Base-by-base conservation (phyloP, 106 monocot species). In the Allium sativum region DNA sequence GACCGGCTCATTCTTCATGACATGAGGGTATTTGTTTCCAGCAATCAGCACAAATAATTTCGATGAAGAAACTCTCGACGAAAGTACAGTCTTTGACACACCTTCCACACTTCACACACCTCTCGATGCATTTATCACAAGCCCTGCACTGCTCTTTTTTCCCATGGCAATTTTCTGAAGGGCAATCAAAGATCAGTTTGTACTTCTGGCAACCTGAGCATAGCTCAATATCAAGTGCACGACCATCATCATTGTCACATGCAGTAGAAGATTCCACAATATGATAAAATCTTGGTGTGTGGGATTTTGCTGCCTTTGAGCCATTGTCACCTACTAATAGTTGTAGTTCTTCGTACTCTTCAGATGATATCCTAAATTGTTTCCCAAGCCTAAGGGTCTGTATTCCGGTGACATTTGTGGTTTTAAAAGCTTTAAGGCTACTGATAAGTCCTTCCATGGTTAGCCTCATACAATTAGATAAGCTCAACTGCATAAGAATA, bases 91-190 rank as follows among this genome's bases (percentile, higher is more conserved):
- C 72, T 22, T 68, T 79, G 42, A 87, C 70, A 48, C 86, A 87
- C 62, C 68, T 73, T 51, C 86, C 86, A 67, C 86, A 87, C 5
- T 70, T 64, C n/a, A 67, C 4, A 53, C 86, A 87, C 65, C 86
- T 76, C 12, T 46, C 15, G 17, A 82, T 82, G 65, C 86, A 87
- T 40, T 55, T 40, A 41, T 68, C 66, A 48, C 86, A 87, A 13
- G 79, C 86, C 65, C 79, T 69, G 46, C 86, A 85, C 18, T 65
- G 62, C 8, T 53, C 18, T 22, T 18, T 63, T 22, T 63, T 51
- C 6, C 9, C 53, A 18, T 44, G 62, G 45, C 86, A 87, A 18
- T 56, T 70, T 21, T 78, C 75, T 40, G 59, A 42, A 22, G 86
- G 72, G 45, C 86, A 87, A 54, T 87, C 82, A 57, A 73, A 87